Base-by-base conservation (phyloP, 345 rosid genomes). In the Brassica rapa region DNA sequence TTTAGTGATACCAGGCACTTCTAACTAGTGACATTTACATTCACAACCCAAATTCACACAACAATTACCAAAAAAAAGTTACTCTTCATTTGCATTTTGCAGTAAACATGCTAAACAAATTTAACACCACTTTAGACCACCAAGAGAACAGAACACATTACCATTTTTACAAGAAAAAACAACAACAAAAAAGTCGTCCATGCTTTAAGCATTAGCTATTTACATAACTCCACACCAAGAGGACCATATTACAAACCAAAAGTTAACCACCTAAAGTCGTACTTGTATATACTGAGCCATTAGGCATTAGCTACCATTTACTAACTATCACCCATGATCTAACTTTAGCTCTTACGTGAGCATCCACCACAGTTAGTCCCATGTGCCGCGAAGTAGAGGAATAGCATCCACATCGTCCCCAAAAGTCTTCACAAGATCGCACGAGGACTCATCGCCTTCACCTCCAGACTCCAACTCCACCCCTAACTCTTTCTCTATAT, bases 401-500 rank as follows among this genome's bases (percentile, higher is more conserved):
- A 55, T 55, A 11, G 86, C 76, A 9, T 83, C 73, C 1, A 88
- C 78, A n/a, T 76, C 75, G 29, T 90, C 89, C 53, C 93, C 96
- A 43, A 91, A 88, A 49, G 85, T 85, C 68, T 75, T 62, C 19
- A 84, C 24, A 75, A 89, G 80, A 86, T 91, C 92, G 23, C 90
- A 89, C 33, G 84, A 84, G 3, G 84, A 85, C 1, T 82, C 75
- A 41, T 90, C 88, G 0, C 68, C 79, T 24, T 75, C 85, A 14
- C 83, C 67, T 4, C 86, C 84, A 1, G 84, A 15, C 79, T 85
- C 78, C 2, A 91, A 77, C 79, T 90, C 89, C 82, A 93, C 19
- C 4, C 97, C 91, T 55, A 93, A 62, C 79, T 90, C 96, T 70
- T 82, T 78, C 46, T 89, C 87, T 41, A 88, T 80, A 53, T 89